Conservation (phyloP, 1,284 basidiomycete genomes). For the Microstroma glucosiphilum region DNA sequence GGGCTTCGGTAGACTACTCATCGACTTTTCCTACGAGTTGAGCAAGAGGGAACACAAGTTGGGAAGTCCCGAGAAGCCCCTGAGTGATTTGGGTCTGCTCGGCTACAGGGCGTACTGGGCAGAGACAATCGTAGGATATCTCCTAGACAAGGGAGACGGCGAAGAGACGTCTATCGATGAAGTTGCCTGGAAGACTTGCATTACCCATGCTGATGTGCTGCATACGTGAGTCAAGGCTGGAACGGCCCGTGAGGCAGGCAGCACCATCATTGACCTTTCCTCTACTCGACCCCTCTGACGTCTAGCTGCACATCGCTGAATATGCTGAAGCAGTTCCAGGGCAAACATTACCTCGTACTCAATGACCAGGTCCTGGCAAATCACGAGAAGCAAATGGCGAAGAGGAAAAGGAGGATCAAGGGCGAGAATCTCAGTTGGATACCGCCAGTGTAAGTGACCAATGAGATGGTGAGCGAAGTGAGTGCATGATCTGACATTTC, state of each 20-base stretch:
- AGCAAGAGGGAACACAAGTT: conserved; percentile 93
- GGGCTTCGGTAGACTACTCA: conserved; percentile 84
- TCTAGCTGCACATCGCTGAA: conserved; percentile 73
- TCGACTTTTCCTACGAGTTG: conserved; percentile 97
- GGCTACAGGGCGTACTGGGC: conserved; percentile 96
- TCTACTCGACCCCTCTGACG: conserved; percentile 42
- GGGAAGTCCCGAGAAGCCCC: conserved; percentile 94
- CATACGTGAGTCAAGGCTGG: conserved; percentile 64
- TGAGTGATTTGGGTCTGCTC: conserved; percentile 87
- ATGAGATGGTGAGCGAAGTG: too few species aligned
- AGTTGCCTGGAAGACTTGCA: conserved; percentile 91
- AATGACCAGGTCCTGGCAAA: conserved; percentile 86
- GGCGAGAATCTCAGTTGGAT: conserved; percentile 80
- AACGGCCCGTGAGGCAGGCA: conserved; percentile 50
- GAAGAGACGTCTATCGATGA: conserved; percentile 89
- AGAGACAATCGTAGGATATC: conserved; percentile 86
- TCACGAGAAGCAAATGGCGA: conserved; percentile 75
- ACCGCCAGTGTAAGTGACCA: conserved; percentile 55
- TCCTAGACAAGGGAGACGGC: conserved; percentile 57
- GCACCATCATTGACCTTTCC: not conserved
- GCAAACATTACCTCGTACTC: conserved; percentile 85
- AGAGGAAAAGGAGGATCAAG: conserved; percentile 72
- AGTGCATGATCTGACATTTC: too few species aligned
- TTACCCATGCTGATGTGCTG: conserved; percentile 93
- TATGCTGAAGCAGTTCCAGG: conserved; percentile 93